A percentile compares a stretch with the other conserved stretches of the same genome.
Evolutionary conservation across 176 grass and related monocot genomes (phyloP).

Genomic region (Alopecurus myosuroides): DNA sequence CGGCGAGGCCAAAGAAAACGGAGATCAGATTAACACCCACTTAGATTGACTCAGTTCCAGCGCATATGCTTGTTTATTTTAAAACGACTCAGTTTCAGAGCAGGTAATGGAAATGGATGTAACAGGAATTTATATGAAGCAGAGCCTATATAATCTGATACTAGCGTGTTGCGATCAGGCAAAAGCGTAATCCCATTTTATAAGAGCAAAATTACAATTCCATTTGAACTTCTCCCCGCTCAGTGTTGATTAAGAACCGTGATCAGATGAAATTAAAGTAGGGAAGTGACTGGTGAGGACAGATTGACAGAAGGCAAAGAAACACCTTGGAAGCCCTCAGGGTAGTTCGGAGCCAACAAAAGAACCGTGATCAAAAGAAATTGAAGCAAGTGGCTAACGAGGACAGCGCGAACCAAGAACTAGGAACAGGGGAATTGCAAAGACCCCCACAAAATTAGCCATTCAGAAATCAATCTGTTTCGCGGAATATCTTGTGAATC

Average conservation of each 20-base stretch:
- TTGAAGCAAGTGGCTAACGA: neutral
- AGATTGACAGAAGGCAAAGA: neutral
- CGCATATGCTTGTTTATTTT: neutral
- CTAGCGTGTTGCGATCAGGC: neutral
- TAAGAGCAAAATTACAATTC: neutral
- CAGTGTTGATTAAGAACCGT: neutral
- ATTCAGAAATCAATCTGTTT: neutral
- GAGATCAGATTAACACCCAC: neutral
- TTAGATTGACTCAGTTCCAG: neutral
- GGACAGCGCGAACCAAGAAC: neutral
- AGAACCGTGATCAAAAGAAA: neutral
- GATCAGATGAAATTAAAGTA: neutral
- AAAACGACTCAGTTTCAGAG: neutral
- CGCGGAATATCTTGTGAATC: neutral
- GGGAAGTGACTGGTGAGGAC: neutral
- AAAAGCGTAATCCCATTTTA: neutral
- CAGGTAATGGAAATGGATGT: neutral
- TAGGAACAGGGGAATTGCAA: neutral
- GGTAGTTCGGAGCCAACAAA: neutral
- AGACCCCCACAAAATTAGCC: neutral
- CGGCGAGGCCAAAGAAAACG: constrained; percentile 8
- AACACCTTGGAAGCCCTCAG: constrained; percentile 13
- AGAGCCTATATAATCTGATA: neutral
- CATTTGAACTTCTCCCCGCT: neutral
- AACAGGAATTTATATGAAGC: neutral